Evolutionary conservation across 129 eudicot species (phyloP).

Genomic region (Flaveria trinervia): DNA sequence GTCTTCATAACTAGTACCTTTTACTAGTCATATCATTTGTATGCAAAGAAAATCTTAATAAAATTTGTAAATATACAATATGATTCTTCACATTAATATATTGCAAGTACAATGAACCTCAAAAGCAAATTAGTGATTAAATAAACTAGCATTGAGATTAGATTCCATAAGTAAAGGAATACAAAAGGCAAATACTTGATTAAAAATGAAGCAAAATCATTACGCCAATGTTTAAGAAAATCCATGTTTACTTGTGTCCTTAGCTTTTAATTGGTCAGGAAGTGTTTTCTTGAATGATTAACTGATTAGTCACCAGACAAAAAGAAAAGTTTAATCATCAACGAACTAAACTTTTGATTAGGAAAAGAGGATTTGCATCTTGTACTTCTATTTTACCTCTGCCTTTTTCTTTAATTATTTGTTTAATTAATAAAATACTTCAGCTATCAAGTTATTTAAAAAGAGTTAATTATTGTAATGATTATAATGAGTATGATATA

Average conservation of each 20-base stretch:
- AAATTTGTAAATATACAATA: background rate
- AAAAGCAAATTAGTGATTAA: slow-evolving; percentile 34
- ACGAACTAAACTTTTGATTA: slow-evolving; percentile 29
- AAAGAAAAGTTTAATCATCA: slow-evolving; percentile 36
- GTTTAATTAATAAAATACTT: background rate
- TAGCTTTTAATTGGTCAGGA: slow-evolving; percentile 32
- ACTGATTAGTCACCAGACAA: slow-evolving; percentile 34
- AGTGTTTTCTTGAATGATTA: slow-evolving; percentile 27
- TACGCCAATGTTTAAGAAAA: slow-evolving; percentile 30
- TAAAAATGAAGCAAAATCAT: slow-evolving; percentile 37
- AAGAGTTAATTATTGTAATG: background rate
- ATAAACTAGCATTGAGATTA: slow-evolving; percentile 37
- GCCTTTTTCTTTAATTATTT: slow-evolving; percentile 24
- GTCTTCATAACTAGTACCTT: no score
- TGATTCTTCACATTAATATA: slow-evolving; percentile 13
- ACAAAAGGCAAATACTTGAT: slow-evolving; percentile 34
- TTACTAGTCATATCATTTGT: no score
- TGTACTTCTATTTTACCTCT: slow-evolving; percentile 37
- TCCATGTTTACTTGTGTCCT: slow-evolving; percentile 31
- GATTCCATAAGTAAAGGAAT: slow-evolving; percentile 38
- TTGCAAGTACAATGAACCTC: slow-evolving; percentile 36
- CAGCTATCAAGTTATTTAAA: background rate
- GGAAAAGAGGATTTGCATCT: slow-evolving; percentile 35
- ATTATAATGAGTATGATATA: no score
- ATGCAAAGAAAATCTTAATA: background rate